These are phyloP conservation scores for Pseudogymnoascus sp. DNA, from an alignment of 2,329 filamentous ascomycete species.

Conservation along the genomic window DNA sequence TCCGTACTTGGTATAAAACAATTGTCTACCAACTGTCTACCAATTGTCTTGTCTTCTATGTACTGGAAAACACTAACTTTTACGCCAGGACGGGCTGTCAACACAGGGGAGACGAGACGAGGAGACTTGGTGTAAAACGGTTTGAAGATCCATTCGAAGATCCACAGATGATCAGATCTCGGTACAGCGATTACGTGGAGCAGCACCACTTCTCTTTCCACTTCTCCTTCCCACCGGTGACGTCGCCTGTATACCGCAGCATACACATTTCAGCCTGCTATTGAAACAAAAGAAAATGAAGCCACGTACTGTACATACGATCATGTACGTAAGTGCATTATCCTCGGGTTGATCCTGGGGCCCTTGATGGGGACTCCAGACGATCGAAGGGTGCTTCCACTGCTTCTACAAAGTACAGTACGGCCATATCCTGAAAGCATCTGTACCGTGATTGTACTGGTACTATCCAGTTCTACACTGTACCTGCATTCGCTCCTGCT, in stretches of 20 bases:
- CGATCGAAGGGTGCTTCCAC: not conserved
- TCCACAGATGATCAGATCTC: conserved; percentile 7
- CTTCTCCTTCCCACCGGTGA: not conserved
- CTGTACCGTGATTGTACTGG: not conserved
- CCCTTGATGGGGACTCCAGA: not conserved
- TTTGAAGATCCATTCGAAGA: not conserved
- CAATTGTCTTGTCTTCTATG: not conserved
- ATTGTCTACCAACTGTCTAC: not conserved
- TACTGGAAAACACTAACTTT: not conserved
- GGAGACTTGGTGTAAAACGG: not conserved
- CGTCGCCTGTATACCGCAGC: not conserved
- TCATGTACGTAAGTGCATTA: not conserved
- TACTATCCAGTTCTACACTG: not conserved
- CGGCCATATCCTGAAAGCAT: not conserved
- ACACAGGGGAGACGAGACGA: not conserved
- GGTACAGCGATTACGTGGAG: conserved; percentile 1
- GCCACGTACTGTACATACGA: not conserved
- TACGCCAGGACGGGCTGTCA: not conserved
- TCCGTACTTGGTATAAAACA: not conserved
- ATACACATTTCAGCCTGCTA: not conserved
- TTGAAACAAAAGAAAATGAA: conserved; percentile 3
- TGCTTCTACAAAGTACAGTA: not conserved
- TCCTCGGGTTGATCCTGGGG: not conserved
- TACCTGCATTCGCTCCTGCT: conserved; percentile 1
- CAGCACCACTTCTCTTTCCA: conserved; percentile 5